These are phyloP conservation scores for Citrullus mucosospermus DNA, from an alignment of 306 rosid species.

Conservation along the genomic window DNA sequence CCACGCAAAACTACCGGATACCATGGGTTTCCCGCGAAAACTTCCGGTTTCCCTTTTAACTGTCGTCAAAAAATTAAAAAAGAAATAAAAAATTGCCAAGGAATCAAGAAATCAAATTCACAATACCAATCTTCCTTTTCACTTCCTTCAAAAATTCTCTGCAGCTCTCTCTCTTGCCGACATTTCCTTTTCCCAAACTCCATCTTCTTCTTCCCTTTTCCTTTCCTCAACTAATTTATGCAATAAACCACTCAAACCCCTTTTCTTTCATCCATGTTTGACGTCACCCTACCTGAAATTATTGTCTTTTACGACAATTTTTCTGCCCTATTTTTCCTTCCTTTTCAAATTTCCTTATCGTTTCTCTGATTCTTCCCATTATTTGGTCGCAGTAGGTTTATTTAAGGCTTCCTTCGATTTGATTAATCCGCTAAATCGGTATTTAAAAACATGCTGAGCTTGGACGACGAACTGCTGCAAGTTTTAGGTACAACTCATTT, in stretches of 20 bases:
- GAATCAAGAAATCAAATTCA: background rate
- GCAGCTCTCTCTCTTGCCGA: constrained; percentile 25
- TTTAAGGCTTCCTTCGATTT: constrained; percentile 12
- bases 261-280: constrained; percentile 2
- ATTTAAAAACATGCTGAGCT: constrained; percentile 23
- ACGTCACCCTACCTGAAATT: background rate
- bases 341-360: background rate
- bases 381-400: constrained; percentile 36
- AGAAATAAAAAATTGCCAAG: background rate
- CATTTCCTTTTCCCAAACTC: constrained; percentile 24
- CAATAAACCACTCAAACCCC: background rate
- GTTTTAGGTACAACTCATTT: constrained; percentile 36
- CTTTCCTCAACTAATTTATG: background rate
- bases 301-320: background rate
- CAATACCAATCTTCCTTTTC: constrained; percentile 5
- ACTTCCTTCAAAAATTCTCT: constrained; percentile 17
- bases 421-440: constrained; percentile 18
- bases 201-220: background rate
- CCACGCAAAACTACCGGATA: constrained; percentile 18
- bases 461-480: constrained; percentile 19
- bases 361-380: constrained; percentile 11
- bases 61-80: background rate
- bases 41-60: constrained; percentile 19
- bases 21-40: constrained; percentile 50
- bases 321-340: background rate